Percentiles rank a stretch among this genome's conserved stretches.
These are phyloP conservation scores for Flaveria ramosissima DNA, from an alignment of 129 eudicot genomes.

Conservation along the genomic window DNA sequence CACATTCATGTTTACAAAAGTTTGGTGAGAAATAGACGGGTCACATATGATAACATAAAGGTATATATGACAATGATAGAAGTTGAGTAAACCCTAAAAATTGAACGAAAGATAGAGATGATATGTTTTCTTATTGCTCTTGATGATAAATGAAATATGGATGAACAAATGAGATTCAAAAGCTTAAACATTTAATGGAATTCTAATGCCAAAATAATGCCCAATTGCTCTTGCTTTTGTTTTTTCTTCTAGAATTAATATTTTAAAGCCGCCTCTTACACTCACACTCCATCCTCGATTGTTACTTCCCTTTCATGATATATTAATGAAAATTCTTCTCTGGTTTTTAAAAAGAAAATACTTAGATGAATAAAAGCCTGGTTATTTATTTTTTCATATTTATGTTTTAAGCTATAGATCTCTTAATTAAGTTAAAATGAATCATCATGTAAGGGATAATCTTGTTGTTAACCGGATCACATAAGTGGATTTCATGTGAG, in stretches of 20 bases:
- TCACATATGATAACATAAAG: constrained; percentile 8
- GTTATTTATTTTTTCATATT: too few species aligned
- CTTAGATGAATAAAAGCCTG: too few species aligned
- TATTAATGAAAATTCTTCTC: too few species aligned
- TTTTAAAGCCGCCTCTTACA: constrained; percentile 30
- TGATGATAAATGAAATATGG: constrained; percentile 26
- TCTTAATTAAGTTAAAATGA: too few species aligned
- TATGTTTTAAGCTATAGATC: too few species aligned
- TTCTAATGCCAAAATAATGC: constrained; percentile 19
- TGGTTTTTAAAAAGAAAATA: too few species aligned
- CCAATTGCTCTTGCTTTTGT: constrained; percentile 33
- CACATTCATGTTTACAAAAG: constrained; percentile 9
- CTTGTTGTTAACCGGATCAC: too few species aligned
- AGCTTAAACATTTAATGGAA: constrained; percentile 24
- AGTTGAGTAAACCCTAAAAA: constrained; percentile 1
- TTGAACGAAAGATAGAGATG: constrained; percentile 24
- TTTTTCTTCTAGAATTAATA: constrained; percentile 19
- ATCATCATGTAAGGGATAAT: too few species aligned
- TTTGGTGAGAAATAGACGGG: neutral
- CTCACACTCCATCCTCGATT: neutral
- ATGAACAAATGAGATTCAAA: constrained; percentile 35
- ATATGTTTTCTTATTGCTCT: constrained; percentile 30
- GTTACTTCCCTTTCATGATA: too few species aligned
- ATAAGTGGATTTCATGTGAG: too few species aligned
- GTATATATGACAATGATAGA: neutral